A percentile compares a stretch with the other conserved stretches of the same genome.
phyloP scores from a whole-genome alignment of 257 asterid species.

The Solanum phureja region DNA sequence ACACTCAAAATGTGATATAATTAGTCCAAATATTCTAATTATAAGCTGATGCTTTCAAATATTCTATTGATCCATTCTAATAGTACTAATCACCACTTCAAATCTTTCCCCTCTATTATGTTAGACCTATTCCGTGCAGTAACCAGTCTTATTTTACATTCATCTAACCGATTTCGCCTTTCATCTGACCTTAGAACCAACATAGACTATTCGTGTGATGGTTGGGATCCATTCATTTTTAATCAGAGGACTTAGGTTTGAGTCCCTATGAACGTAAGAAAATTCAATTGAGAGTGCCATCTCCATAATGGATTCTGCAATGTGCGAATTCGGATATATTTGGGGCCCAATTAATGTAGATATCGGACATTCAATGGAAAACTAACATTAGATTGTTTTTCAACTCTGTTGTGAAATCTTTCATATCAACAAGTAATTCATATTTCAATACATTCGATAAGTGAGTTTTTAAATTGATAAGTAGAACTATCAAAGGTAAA shows the following conservation, averaged over 20 bases:
- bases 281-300: no score
- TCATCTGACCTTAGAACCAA: no score
- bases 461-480: not conserved
- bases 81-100: not conserved
- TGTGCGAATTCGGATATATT: no score
- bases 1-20: not conserved
- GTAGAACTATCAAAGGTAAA: not conserved
- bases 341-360: no score
- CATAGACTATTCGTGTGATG: not conserved
- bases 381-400: not conserved
- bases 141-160: not conserved
- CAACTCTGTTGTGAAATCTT: not conserved
- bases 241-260: not conserved
- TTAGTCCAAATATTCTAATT: not conserved
- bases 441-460: not conserved
- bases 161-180: not conserved
- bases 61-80: not conserved
- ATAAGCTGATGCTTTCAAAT: not conserved
- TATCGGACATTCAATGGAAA: no score
- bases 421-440: not conserved
- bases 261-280: no score
- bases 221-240: not conserved
- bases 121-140: not conserved
- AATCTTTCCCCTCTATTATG: not conserved
- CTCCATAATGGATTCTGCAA: accelerated